A percentile compares a stretch with the other conserved stretches of the same genome.
Evolutionary conservation across 805 yeast species (phyloP).

Genomic region (Priceomyces fermenticarens): DNA sequence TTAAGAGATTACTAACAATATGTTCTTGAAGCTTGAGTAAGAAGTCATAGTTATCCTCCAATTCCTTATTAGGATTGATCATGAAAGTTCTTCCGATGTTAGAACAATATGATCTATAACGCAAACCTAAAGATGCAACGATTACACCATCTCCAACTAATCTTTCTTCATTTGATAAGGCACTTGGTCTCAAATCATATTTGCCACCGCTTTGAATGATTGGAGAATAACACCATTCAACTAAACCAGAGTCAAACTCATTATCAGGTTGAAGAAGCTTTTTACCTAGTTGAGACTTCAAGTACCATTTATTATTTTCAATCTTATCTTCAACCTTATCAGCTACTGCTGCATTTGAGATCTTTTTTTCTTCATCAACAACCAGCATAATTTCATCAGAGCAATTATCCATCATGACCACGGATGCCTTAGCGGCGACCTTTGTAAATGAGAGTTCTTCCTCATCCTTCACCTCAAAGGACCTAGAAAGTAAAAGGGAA

Average conservation of each 20-base stretch:
- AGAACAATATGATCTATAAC: slow-evolving; percentile 87
- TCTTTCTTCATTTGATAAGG: slow-evolving; percentile 64
- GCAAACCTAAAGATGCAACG: slow-evolving; percentile 76
- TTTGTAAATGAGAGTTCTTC: slow-evolving; percentile 65
- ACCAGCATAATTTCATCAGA: slow-evolving; percentile 84
- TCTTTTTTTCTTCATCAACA: slow-evolving; percentile 81
- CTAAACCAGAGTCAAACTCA: slow-evolving; percentile 69
- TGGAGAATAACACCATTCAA: slow-evolving; percentile 95
- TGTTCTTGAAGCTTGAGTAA: slow-evolving; percentile 66
- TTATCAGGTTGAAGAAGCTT: slow-evolving; percentile 46
- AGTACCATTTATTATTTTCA: slow-evolving; percentile 68
- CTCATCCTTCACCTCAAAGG: slow-evolving; percentile 74
- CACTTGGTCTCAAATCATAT: slow-evolving; percentile 81
- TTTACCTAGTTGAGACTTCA: slow-evolving; percentile 48
- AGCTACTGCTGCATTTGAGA: slow-evolving; percentile 68
- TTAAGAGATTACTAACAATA: slow-evolving; percentile 52
- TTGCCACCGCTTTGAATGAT: slow-evolving; percentile 85
- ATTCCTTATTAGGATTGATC: slow-evolving; percentile 80
- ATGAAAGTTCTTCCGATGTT: slow-evolving; percentile 83
- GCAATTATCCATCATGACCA: slow-evolving; percentile 75
- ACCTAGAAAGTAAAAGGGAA: slow-evolving; percentile 48
- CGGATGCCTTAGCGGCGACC: slow-evolving; percentile 74
- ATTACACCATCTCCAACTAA: slow-evolving; percentile 73
- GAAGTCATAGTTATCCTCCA: slow-evolving; percentile 77
- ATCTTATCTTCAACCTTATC: slow-evolving; percentile 78